Conservation (phyloP, 2,329 filamentous ascomycete species). For the Sclerotinia minor region DNA sequence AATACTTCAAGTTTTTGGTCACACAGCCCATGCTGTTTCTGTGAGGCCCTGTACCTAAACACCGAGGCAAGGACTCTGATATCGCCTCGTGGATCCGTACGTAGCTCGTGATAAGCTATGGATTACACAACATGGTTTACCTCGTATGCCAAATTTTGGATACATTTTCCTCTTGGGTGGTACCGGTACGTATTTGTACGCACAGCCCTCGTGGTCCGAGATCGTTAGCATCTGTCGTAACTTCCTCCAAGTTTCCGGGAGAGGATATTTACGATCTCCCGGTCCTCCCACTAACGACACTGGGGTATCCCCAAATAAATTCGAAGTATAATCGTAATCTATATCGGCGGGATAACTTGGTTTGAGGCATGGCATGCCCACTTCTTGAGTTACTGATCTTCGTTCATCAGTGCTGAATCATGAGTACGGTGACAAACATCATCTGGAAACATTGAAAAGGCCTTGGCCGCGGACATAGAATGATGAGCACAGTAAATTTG, state of each 20-base stretch:
- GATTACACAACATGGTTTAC: constrained; percentile 15
- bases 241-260: constrained; percentile 14
- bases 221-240: constrained; percentile 14
- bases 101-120: constrained; percentile 1
- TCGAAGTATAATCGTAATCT: background rate
- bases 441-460: background rate
- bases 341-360: constrained; percentile 6
- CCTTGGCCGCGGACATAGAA: background rate
- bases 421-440: constrained; percentile 10
- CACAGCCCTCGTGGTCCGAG: constrained; percentile 8
- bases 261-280: constrained; percentile 14
- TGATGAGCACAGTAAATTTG: background rate
- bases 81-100: background rate
- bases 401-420: constrained; percentile 15
- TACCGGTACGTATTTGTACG: background rate
- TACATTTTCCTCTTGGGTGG: constrained; percentile 9
- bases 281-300: background rate
- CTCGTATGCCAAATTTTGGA: constrained; percentile 6
- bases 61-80: constrained; percentile 3
- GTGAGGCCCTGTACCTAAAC: background rate
- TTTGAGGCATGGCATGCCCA: background rate
- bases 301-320: constrained; percentile 2
- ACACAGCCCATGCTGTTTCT: background rate
- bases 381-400: background rate
- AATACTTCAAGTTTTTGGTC: background rate